Conservation (phyloP, 352 stramenopile genomes). For the Phytophthora rubi region DNA sequence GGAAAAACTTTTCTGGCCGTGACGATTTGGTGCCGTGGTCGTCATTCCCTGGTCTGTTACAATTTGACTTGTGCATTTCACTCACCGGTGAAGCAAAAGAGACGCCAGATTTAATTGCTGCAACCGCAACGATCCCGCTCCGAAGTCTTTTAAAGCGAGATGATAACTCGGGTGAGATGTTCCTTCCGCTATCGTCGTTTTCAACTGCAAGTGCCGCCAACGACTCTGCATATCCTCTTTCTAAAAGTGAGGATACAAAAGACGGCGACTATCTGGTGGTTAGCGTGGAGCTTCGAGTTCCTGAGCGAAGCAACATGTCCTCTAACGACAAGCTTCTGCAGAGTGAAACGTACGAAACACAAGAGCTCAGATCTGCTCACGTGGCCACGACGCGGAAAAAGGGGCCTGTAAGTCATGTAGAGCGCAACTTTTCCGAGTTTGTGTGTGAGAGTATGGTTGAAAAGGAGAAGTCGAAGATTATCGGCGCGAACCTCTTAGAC, state of each 20-base stretch:
- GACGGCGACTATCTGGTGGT: constrained; percentile 57
- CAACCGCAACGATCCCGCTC: constrained; percentile 59
- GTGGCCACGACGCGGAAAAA: constrained; percentile 26
- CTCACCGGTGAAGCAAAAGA: constrained; percentile 74
- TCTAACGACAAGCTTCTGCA: constrained; percentile 26
- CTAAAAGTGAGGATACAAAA: constrained; percentile 21
- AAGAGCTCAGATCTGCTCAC: constrained; percentile 15
- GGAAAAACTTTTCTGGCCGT: constrained; percentile 80
- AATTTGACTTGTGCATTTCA: constrained; percentile 81
- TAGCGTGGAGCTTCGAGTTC: constrained; percentile 56
- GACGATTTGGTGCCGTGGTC: constrained; percentile 82
- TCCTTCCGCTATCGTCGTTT: constrained; percentile 47
- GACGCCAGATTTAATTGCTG: constrained; percentile 67
- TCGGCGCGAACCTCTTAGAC: constrained; percentile 77
- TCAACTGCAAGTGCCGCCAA: constrained; percentile 19
- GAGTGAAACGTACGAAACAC: constrained; percentile 18
- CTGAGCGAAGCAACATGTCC: constrained; percentile 26
- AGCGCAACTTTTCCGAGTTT: constrained; percentile 73
- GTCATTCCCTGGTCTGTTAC: constrained; percentile 70
- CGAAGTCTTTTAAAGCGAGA: constrained; percentile 42
- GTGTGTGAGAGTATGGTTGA: constrained; percentile 72
- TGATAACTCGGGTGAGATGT: constrained; percentile 42
- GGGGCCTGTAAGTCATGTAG: constrained; percentile 38
- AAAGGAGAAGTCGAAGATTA: constrained; percentile 72
- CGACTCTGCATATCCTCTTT: not conserved